phyloP scores from a whole-genome alignment of 768 basidiomycete genomes.

The Amanita exitialis region DNA sequence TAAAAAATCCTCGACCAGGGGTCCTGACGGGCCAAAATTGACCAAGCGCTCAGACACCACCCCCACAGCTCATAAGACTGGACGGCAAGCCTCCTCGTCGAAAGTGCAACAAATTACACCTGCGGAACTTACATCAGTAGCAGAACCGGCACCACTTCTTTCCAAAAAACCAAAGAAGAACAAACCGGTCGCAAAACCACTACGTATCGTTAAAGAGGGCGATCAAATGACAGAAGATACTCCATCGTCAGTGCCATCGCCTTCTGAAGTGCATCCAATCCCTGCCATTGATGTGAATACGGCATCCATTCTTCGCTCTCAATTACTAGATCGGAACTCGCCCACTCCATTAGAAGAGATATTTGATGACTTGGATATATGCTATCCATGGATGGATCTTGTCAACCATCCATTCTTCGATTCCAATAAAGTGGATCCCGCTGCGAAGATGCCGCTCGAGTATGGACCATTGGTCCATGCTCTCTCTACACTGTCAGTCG shows the following conservation, averaged over 20 bases:
- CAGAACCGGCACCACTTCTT: constrained; percentile 58
- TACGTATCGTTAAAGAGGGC: constrained; percentile 50
- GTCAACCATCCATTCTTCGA: constrained; percentile 72
- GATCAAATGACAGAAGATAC: constrained; percentile 29
- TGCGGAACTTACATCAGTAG: constrained; percentile 18
- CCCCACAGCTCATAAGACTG: constrained; percentile 8
- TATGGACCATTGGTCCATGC: constrained; percentile 84
- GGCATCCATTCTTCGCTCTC: constrained; percentile 49
- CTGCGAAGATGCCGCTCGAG: constrained; percentile 73
- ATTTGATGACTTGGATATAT: constrained; percentile 57
- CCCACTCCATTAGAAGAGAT: constrained; percentile 51
- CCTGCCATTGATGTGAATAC: constrained; percentile 28
- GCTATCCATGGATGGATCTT: constrained; percentile 55
- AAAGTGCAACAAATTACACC: constrained; percentile 4
- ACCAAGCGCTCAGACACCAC: constrained; percentile 7
- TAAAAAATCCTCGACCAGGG: constrained; percentile 11
- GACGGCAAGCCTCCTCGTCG: constrained; percentile 11
- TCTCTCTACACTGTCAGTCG: constrained; percentile 75
- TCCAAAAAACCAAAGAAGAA: constrained; percentile 82
- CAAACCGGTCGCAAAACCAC: constrained; percentile 51
- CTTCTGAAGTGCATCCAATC: constrained; percentile 36
- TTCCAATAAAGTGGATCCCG: constrained; percentile 54
- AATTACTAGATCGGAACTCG: constrained; percentile 42
- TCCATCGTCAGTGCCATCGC: constrained; percentile 30
- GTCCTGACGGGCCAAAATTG: constrained; percentile 14